These are phyloP conservation scores for Chlamydomonas sphaeroides DNA, from an alignment of 139 green algal species.

Conservation along the genomic window DNA sequence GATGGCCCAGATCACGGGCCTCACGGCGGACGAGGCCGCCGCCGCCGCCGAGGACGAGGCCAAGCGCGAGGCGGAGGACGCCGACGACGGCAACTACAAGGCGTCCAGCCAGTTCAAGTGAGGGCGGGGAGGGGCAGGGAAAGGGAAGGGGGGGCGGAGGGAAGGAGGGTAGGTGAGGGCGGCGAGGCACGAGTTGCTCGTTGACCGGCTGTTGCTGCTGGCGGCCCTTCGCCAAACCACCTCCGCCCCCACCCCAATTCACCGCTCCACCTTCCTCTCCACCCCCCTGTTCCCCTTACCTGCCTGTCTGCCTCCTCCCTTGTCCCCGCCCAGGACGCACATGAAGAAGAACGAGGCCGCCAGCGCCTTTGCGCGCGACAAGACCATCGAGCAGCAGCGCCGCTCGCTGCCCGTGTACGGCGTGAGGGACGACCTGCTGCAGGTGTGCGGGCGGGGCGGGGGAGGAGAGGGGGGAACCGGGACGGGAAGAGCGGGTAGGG, in stretches of 20 bases:
- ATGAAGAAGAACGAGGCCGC: slow-evolving; percentile 87
- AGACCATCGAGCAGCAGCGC: slow-evolving; percentile 92
- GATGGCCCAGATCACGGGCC: slow-evolving; percentile 94
- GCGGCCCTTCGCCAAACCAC: too few species aligned
- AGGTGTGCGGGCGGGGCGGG: slow-evolving; percentile 36
- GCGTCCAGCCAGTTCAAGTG: slow-evolving; percentile 73
- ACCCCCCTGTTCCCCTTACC: not conserved
- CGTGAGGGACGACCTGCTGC: slow-evolving; percentile 84
- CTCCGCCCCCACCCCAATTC: too few species aligned
- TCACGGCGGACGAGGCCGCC: slow-evolving; percentile 85
- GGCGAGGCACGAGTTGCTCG: too few species aligned
- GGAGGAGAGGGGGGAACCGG: too few species aligned
- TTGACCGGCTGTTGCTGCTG: too few species aligned
- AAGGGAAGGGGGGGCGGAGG: too few species aligned
- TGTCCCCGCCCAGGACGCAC: slow-evolving; percentile 61
- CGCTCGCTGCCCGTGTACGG: slow-evolving; percentile 89
- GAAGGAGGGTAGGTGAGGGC: too few species aligned
- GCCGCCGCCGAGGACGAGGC: slow-evolving; percentile 65
- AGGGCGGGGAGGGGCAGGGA: not conserved
- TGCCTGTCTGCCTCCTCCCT: not conserved
- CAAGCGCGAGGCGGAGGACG: slow-evolving; percentile 36
- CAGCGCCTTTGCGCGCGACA: slow-evolving; percentile 90
- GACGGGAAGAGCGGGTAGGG: too few species aligned
- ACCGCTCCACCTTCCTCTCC: not conserved
- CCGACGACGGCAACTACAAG: slow-evolving; percentile 60